A percentile compares a stretch with the other conserved stretches of the same genome.
Evolutionary conservation across 1,284 basidiomycete genomes (phyloP).

Genomic region (Ganoderma lingzhi): DNA sequence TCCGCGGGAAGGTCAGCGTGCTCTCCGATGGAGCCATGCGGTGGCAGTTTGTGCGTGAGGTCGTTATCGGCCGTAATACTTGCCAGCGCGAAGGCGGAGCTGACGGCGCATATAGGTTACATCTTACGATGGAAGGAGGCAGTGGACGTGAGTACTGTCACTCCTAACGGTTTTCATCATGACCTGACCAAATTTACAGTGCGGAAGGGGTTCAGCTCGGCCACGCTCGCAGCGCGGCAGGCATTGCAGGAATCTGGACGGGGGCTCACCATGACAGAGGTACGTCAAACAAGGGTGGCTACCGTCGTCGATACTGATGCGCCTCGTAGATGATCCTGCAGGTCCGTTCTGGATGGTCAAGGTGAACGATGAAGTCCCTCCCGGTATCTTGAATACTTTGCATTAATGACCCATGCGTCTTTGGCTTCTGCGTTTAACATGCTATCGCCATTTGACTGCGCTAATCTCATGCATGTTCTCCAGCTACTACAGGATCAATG

Average conservation of each 20-base stretch:
- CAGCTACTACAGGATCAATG: conserved; percentile 6
- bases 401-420: conserved; percentile 10
- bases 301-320: neutral
- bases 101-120: conserved; percentile 29
- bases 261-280: conserved; percentile 63
- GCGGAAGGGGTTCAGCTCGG: conserved; percentile 74
- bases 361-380: conserved; percentile 41
- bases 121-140: conserved; percentile 38
- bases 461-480: neutral
- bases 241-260: conserved; percentile 72
- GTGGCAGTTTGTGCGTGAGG: conserved; percentile 68
- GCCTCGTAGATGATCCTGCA: conserved; percentile 62
- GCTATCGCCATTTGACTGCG: neutral
- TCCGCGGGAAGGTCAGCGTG: conserved; percentile 67
- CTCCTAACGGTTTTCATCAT: neutral
- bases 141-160: conserved; percentile 33
- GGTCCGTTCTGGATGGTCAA: conserved; percentile 75
- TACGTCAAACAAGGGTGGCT: conserved; percentile 6
- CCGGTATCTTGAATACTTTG: conserved; percentile 25
- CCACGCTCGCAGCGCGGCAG: conserved; percentile 65
- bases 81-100: neutral
- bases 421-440: neutral
- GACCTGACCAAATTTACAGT: conserved; percentile 30
- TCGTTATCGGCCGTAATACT: conserved; percentile 18
- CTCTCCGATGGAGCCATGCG: conserved; percentile 59